Percentiles rank a stretch among this genome's conserved stretches.
phyloP scores from a whole-genome alignment of 139 green algal species.

The Astrephomene gubernaculifera region DNA sequence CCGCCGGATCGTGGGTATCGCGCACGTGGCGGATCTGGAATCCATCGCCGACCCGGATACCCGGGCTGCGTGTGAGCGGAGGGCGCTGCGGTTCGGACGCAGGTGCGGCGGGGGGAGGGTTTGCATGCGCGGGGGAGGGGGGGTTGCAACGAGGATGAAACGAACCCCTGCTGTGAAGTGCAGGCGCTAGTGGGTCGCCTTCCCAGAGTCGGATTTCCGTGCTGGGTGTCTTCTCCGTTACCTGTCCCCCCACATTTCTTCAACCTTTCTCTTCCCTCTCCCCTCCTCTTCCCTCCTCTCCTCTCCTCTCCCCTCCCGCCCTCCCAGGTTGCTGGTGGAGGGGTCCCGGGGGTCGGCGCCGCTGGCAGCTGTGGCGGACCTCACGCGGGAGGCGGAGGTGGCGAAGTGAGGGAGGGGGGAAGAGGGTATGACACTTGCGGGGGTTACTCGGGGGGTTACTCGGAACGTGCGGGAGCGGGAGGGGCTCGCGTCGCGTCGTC shows the following conservation, averaged over 20 bases:
- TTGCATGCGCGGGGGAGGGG: background rate
- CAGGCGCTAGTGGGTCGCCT: no score
- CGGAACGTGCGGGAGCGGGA: no score
- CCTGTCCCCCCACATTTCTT: background rate
- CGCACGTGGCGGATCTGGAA: constrained; percentile 95
- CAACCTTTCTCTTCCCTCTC: background rate
- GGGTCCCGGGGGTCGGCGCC: background rate
- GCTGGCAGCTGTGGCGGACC: no score
- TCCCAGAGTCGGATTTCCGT: background rate
- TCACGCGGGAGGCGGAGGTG: no score
- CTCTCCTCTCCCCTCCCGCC: background rate
- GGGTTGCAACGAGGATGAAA: background rate
- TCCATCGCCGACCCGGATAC: constrained; percentile 80
- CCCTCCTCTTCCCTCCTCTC: background rate
- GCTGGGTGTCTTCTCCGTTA: background rate
- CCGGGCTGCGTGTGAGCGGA: constrained; percentile 82
- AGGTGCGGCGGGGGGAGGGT: constrained; percentile 40
- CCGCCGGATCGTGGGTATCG: constrained; percentile 92
- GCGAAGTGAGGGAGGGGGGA: no score
- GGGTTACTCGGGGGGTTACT: no score
- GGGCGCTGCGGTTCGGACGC: constrained; percentile 82
- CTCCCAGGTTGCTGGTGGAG: constrained; percentile 7
- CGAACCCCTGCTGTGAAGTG: background rate
- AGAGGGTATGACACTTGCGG: no score
- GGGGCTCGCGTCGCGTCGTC: no score